phyloP scores from a whole-genome alignment of 2,329 filamentous ascomycete genomes.

The Coniochaeta hoffmannii region DNA sequence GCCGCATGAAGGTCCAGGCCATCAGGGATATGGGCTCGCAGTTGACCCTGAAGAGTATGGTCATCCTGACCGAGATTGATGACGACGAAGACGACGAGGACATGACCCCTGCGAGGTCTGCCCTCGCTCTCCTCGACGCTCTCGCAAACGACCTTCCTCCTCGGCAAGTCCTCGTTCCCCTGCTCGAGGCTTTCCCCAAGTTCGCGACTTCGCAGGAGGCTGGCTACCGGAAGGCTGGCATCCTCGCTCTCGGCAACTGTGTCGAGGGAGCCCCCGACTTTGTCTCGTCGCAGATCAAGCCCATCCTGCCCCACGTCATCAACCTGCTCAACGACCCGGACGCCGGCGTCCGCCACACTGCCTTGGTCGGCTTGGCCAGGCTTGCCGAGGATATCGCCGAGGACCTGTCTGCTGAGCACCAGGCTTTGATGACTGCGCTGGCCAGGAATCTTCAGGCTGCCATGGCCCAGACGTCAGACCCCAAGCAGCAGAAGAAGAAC shows the following conservation, averaged over 20 bases:
- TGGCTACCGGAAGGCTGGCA: slow-evolving; percentile 80
- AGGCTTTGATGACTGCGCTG: slow-evolving; percentile 73
- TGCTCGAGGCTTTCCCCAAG: slow-evolving; percentile 76
- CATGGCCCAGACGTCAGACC: slow-evolving; percentile 56
- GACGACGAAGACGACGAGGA: slow-evolving; percentile 76
- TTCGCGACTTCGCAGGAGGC: slow-evolving; percentile 71
- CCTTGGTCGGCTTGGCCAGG: slow-evolving; percentile 79
- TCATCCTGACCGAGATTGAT: slow-evolving; percentile 85
- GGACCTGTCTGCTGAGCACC: slow-evolving; percentile 80
- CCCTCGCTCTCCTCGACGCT: slow-evolving; percentile 81
- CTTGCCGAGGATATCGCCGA: slow-evolving; percentile 91
- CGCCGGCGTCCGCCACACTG: slow-evolving; percentile 74
- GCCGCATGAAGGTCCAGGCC: slow-evolving; percentile 91
- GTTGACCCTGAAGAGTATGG: slow-evolving; percentile 79
- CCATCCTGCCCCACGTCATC: slow-evolving; percentile 79
- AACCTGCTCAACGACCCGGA: slow-evolving; percentile 80
- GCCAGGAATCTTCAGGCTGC: slow-evolving; percentile 85
- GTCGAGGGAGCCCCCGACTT: slow-evolving; percentile 97
- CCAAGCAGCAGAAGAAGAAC: slow-evolving; percentile 62
- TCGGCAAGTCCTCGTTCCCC: slow-evolving; percentile 86
- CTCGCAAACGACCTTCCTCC: slow-evolving; percentile 83
- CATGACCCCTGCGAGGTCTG: slow-evolving; percentile 75
- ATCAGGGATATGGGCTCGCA: slow-evolving; percentile 77
- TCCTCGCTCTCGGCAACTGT: slow-evolving; percentile 85
- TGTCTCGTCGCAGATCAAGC: slow-evolving; percentile 83